Evolutionary conservation across 2,329 filamentous ascomycete genomes (phyloP).

Genomic region (Fusarium sp.): DNA sequence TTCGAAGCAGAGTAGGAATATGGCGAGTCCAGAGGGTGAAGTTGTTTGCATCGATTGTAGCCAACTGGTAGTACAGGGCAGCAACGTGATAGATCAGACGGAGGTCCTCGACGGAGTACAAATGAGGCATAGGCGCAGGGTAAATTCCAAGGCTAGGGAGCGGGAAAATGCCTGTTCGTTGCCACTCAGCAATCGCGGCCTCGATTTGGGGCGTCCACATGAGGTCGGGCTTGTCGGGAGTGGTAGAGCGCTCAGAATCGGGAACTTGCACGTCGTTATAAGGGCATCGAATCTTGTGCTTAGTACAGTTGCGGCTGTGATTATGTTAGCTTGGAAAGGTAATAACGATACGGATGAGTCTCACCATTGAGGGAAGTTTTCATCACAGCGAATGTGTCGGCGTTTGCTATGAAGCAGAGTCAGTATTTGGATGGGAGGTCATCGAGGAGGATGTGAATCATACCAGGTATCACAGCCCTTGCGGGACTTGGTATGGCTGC

Average conservation of each 20-base stretch:
- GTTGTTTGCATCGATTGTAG: constrained; percentile 79
- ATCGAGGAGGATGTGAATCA: constrained; percentile 38
- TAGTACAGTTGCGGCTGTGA: constrained; percentile 92
- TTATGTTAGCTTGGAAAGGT: constrained; percentile 31
- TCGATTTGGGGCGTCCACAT: constrained; percentile 91
- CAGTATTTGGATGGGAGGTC: constrained; percentile 5
- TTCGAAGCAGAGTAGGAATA: constrained; percentile 81
- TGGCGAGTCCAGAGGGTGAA: constrained; percentile 94
- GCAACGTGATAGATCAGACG: constrained; percentile 92
- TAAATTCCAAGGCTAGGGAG: constrained; percentile 85
- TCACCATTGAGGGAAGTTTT: constrained; percentile 97
- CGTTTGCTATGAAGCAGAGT: constrained; percentile 71
- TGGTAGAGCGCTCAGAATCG: constrained; percentile 70
- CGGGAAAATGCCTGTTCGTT: constrained; percentile 84
- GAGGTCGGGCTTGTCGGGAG: constrained; percentile 74
- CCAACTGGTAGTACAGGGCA: constrained; percentile 85
- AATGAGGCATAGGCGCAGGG: constrained; percentile 77
- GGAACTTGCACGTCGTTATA: constrained; percentile 86
- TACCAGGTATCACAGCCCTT: constrained; percentile 97
- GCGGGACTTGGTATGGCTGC: constrained; percentile 96
- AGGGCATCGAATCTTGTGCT: constrained; percentile 97
- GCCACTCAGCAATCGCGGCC: constrained; percentile 83
- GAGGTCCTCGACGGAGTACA: constrained; percentile 81
- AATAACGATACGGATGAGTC: constrained; percentile 43
- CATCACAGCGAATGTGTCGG: constrained; percentile 96